Percentiles rank a stretch among this genome's conserved stretches.
These are phyloP conservation scores for Darksidea phi DNA, from an alignment of 495 filamentous ascomycete genomes.

Conservation along the genomic window DNA sequence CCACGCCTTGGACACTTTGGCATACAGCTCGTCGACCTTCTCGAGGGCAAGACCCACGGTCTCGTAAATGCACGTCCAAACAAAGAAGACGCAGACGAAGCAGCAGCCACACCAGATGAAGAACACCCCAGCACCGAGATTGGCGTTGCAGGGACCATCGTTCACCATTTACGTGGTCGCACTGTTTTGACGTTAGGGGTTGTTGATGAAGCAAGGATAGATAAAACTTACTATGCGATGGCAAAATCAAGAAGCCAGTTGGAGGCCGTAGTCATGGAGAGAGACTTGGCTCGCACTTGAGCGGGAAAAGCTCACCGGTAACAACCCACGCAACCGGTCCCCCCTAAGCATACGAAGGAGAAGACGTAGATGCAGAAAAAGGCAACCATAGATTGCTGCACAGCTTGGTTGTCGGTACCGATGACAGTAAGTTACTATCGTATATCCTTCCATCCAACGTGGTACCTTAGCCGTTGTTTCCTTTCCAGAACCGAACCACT, in stretches of 20 bases:
- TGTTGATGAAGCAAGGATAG: background rate
- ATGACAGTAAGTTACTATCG: no score
- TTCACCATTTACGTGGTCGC: slow-evolving; percentile 46
- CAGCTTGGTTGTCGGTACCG: slow-evolving; percentile 44
- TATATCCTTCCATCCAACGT: no score
- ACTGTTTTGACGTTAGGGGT: slow-evolving; percentile 1
- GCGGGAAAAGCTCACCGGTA: slow-evolving; percentile 46
- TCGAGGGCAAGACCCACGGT: slow-evolving; percentile 44
- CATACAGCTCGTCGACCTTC: slow-evolving; percentile 46
- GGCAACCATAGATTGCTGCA: slow-evolving; percentile 58
- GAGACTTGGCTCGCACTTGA: slow-evolving; percentile 46
- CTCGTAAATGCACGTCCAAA: slow-evolving; percentile 45
- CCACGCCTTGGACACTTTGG: slow-evolving; percentile 37
- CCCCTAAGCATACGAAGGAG: slow-evolving; percentile 77
- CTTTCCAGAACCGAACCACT: no score
- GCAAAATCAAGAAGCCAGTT: slow-evolving; percentile 49
- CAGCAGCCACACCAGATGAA: slow-evolving; percentile 46
- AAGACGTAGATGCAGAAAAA: slow-evolving; percentile 84
- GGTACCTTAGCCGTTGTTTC: no score
- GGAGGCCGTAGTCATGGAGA: slow-evolving; percentile 43
- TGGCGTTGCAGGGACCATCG: slow-evolving; percentile 40
- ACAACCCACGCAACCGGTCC: slow-evolving; percentile 56
- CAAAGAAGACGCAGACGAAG: slow-evolving; percentile 43
- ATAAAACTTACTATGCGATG: slow-evolving; percentile 39
- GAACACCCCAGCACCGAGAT: slow-evolving; percentile 45